Evolutionary conservation across 208 protist genomes (phyloP).

Genomic region (Crithidia sp.): DNA sequence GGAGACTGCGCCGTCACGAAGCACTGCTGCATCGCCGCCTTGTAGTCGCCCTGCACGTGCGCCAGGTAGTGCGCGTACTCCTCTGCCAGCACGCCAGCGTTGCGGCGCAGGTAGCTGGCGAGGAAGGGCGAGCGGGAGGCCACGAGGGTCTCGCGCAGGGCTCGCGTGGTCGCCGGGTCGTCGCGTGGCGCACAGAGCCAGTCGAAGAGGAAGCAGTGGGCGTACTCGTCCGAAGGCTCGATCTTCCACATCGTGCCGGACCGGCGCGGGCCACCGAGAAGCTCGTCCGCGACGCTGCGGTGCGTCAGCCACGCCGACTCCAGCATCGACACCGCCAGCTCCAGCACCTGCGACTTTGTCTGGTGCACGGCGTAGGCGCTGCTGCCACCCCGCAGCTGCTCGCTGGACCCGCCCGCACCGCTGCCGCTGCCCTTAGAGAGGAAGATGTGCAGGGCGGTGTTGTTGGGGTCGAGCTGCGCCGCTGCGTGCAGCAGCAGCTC

Average conservation of each 20-base stretch:
- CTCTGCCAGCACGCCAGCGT: slow-evolving; percentile 58
- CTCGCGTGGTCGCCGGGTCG: slow-evolving; percentile 48
- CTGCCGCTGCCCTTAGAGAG: slow-evolving; percentile 33
- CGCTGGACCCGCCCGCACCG: neutral
- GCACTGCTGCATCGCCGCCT: slow-evolving; percentile 77
- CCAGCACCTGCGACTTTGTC: slow-evolving; percentile 69
- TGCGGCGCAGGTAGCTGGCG: slow-evolving; percentile 69
- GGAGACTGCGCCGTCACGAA: slow-evolving; percentile 69
- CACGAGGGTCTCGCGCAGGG: slow-evolving; percentile 75
- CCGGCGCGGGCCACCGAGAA: slow-evolving; percentile 74
- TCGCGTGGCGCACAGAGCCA: slow-evolving; percentile 79
- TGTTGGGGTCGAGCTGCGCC: slow-evolving; percentile 77
- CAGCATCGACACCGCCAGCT: slow-evolving; percentile 55
- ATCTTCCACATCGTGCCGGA: slow-evolving; percentile 89
- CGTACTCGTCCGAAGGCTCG: slow-evolving; percentile 84
- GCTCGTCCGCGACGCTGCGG: slow-evolving; percentile 73
- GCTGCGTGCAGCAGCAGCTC: slow-evolving; percentile 88
- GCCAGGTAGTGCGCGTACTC: slow-evolving; percentile 87
- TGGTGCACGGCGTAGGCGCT: slow-evolving; percentile 52
- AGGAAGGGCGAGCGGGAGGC: slow-evolving; percentile 72
- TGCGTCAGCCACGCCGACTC: slow-evolving; percentile 81
- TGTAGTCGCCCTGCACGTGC: slow-evolving; percentile 59
- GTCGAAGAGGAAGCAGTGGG: slow-evolving; percentile 87
- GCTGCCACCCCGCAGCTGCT: slow-evolving; percentile 15
- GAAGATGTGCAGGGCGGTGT: slow-evolving; percentile 62